Base-by-base conservation (phyloP, 768 basidiomycete species). In the Tulasnella sp. region DNA sequence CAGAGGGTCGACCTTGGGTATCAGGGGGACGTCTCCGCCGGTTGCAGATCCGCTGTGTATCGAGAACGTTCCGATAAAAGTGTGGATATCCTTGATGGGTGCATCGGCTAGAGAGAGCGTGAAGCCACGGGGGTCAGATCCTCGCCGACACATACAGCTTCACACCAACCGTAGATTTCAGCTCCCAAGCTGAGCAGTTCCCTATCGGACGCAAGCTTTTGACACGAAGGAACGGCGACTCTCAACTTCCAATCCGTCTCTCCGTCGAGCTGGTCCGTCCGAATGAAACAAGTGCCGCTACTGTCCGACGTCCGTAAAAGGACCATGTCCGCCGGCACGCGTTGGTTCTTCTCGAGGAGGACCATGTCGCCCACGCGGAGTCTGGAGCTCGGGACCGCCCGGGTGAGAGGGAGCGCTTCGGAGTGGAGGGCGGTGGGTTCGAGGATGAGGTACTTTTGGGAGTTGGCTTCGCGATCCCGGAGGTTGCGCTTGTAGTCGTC, bases 171-270 rank as follows among this genome's bases (percentile, higher is more conserved):
- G 76, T 97, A 98, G 9, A 98, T 86, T 75, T 95, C 93, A 0
- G 94, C 97, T 74, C 94, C 90, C 32, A 95, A 80, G 17, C 80
- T 77, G 71, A 89, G 79, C 1, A 90, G 77, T 9, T 83, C 83
- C 34, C 78, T 79, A 64, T 89, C 87, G 7, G 77, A 76, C 14
- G 79, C 81, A 67, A 95, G 79, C 75, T 89, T 89, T 82, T 97
- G 95, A 59, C 89, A 90, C 32, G 89, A 85, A 2, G 90, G 86
- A 0, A 96, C 89, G 1, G 96, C 95, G 1, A 97, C 91, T 4
- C 92, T 87, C 65, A 98, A 83, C 79, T 99, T 99, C 97, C 97
- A 98, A 77, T 99, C 97, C 3, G 97, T 99, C 81, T 99, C 97
- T 52, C 97, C 97, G 75, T 99, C 97, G 35, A 99, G 84, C 78